These are phyloP conservation scores for Rhizoctonia solani DNA, from an alignment of 1,284 basidiomycete genomes.

Conservation along the genomic window DNA sequence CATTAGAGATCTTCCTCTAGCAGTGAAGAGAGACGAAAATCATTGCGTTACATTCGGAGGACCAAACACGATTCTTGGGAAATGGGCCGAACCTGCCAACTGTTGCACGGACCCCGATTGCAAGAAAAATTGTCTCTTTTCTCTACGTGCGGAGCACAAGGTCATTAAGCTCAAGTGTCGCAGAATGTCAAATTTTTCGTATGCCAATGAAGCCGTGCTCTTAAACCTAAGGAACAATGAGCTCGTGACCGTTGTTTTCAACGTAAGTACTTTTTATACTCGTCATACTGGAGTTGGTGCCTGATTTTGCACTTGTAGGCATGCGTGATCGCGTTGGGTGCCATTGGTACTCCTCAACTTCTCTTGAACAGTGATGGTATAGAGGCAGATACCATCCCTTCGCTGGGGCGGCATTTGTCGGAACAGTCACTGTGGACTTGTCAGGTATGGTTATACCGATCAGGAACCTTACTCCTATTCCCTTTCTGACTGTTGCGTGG, in stretches of 20 bases:
- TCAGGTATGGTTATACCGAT: no score
- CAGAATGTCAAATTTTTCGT: no score
- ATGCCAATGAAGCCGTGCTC: no score
- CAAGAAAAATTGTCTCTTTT: neutral
- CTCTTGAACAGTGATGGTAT: conserved; percentile 8
- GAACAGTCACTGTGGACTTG: conserved; percentile 33
- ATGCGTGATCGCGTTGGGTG: conserved; percentile 27
- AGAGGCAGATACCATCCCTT: neutral
- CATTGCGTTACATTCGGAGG: conserved; percentile 7
- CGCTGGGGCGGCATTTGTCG: conserved; percentile 4
- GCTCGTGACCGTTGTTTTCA: neutral
- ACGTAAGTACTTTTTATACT: neutral
- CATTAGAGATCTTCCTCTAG: conserved; percentile 10
- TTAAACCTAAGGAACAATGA: no score
- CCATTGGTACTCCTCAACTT: conserved; percentile 26
- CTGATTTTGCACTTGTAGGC: no score
- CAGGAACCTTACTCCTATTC: no score
- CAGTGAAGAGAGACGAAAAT: conserved; percentile 7
- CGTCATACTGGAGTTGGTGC: no score
- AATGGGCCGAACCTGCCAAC: neutral
- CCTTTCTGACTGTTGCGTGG: no score
- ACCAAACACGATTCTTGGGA: conserved; percentile 23
- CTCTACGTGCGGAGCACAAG: neutral
- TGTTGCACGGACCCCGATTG: no score
- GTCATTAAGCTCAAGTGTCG: no score